These are phyloP conservation scores for Wickerhamomyces bovis DNA, from an alignment of 805 yeast genomes.

Conservation along the genomic window DNA sequence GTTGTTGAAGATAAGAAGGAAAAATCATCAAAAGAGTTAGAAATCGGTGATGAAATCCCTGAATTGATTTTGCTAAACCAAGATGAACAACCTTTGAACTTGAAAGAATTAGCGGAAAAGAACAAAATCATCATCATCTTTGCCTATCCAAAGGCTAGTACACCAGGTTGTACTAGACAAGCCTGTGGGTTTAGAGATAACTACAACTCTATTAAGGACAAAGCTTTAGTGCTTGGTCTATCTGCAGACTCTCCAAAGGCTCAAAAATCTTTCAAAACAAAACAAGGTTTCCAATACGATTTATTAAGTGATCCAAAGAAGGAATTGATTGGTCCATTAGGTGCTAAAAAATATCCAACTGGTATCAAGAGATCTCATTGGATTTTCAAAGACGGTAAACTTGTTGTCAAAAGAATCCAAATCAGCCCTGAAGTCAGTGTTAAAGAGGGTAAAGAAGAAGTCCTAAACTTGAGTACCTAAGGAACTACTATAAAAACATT, in stretches of 20 bases:
- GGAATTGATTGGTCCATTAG: conserved; percentile 63
- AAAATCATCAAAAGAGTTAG: conserved; percentile 17
- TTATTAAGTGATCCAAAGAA: conserved; percentile 72
- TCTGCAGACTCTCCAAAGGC: conserved; percentile 78
- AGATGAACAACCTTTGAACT: conserved; percentile 54
- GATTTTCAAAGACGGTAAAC: conserved; percentile 75
- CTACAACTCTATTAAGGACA: conserved; percentile 45
- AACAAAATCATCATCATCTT: conserved; percentile 48
- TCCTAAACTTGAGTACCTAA: no score
- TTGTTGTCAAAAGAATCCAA: conserved; percentile 36
- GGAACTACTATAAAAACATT: no score
- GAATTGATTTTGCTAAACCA: conserved; percentile 60
- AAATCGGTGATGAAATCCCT: conserved; percentile 64
- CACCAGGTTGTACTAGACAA: conserved; percentile 96
- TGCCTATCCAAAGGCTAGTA: conserved; percentile 88
- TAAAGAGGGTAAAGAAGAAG: conserved; percentile 51
- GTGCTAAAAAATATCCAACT: conserved; percentile 74
- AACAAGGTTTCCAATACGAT: conserved; percentile 67
- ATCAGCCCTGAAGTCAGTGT: conserved; percentile 53
- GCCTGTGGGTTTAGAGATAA: conserved; percentile 82
- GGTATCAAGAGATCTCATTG: conserved; percentile 90
- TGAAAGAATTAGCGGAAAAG: conserved; percentile 34
- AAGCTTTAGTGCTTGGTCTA: conserved; percentile 67
- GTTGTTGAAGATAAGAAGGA: conserved; percentile 1
- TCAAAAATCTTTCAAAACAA: conserved; percentile 68